These are phyloP conservation scores for Eutypa lata DNA, from an alignment of 2,329 filamentous ascomycete genomes.

Conservation along the genomic window DNA sequence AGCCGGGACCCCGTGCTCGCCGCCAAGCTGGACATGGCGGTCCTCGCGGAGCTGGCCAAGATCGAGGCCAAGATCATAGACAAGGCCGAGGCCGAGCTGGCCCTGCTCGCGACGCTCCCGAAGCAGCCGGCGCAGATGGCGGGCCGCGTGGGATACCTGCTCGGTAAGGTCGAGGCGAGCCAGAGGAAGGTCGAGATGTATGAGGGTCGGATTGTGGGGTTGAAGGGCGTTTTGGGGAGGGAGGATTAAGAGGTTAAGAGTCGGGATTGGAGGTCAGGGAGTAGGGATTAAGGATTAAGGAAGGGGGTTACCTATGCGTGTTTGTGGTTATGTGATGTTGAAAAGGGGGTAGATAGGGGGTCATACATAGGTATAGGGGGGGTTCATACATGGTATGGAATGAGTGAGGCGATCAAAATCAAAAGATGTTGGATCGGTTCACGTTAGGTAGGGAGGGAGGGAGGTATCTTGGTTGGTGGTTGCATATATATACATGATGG, in stretches of 20 bases:
- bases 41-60: constrained; percentile 66
- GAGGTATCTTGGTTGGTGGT: no score
- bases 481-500: no score
- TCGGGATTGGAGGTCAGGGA: no score
- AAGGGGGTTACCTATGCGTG: no score
- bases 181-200: constrained; percentile 72
- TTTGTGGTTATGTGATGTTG: no score
- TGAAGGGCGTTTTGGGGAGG: constrained; percentile 67
- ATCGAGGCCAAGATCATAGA: constrained; percentile 72
- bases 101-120: constrained; percentile 65
- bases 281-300: no score
- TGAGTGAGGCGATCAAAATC: no score
- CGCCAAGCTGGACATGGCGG: constrained; percentile 69
- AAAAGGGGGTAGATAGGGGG: no score
- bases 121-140: constrained; percentile 67
- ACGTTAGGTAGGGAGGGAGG: no score
- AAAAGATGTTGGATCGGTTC: no score
- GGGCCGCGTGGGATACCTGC: constrained; percentile 66
- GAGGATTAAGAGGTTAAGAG: constrained; percentile 24
- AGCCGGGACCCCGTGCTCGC: constrained; percentile 69
- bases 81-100: constrained; percentile 76
- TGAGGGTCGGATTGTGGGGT: constrained; percentile 65
- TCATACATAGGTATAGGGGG: no score
- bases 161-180: constrained; percentile 68
- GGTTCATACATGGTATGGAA: no score